Percentiles rank a stretch among this genome's conserved stretches.
phyloP scores from a whole-genome alignment of 1,284 basidiomycete species.

The Farysia itapuensis region DNA sequence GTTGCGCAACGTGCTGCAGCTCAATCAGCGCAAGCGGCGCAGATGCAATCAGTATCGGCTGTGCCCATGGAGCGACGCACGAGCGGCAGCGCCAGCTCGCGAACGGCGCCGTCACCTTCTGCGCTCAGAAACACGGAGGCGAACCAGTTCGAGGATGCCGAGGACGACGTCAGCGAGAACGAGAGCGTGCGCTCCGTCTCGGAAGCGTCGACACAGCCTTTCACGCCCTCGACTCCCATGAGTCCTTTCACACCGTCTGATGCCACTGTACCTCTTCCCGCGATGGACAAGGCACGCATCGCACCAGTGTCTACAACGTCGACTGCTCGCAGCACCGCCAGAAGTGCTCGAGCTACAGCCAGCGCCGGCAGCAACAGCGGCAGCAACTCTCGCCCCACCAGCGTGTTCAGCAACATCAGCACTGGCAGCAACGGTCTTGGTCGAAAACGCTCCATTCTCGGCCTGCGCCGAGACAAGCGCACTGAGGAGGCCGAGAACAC shows the following conservation, averaged over 20 bases:
- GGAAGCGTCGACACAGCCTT: slow-evolving; percentile 34
- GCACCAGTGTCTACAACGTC: slow-evolving; percentile 13
- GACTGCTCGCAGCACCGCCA: slow-evolving; percentile 17
- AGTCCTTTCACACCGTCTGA: slow-evolving; percentile 34
- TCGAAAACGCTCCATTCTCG: slow-evolving; percentile 30
- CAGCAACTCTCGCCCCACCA: slow-evolving; percentile 28
- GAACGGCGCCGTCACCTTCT: no score
- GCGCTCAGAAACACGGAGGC: slow-evolving; percentile 29
- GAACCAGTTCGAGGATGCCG: slow-evolving; percentile 65
- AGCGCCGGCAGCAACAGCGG: slow-evolving; percentile 12
- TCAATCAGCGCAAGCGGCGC: slow-evolving; percentile 19
- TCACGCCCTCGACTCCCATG: slow-evolving; percentile 33
- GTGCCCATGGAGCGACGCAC: slow-evolving; percentile 3
- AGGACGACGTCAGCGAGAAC: slow-evolving; percentile 61
- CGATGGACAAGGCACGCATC: slow-evolving; percentile 24
- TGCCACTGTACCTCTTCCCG: slow-evolving; percentile 32
- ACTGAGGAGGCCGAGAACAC: slow-evolving; percentile 21
- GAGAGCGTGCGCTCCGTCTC: slow-evolving; percentile 39
- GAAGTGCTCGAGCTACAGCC: slow-evolving; percentile 12
- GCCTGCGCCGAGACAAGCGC: slow-evolving; percentile 17
- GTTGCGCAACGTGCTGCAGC: slow-evolving; percentile 4
- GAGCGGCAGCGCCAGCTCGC: slow-evolving; percentile 8
- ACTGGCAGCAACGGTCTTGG: slow-evolving; percentile 24
- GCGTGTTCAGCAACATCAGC: slow-evolving; percentile 42
- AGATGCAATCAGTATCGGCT: slow-evolving; percentile 3